phyloP scores from a whole-genome alignment of 352 stramenopile species.

The Pythium diclinum region DNA sequence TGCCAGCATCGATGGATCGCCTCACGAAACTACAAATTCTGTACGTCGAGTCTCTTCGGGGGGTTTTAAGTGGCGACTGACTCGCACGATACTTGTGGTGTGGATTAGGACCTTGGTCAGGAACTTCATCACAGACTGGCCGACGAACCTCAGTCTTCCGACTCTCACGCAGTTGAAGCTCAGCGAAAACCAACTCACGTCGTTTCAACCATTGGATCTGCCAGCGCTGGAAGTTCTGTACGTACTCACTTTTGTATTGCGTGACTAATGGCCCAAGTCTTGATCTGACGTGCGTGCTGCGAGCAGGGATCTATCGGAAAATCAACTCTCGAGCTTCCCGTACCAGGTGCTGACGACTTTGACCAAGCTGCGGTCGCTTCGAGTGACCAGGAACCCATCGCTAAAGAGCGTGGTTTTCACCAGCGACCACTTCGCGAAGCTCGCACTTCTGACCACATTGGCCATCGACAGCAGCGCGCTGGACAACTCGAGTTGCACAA shows the following conservation, averaged over 20 bases:
- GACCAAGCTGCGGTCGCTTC: slow-evolving; percentile 3
- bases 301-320: slow-evolving; percentile 14
- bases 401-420: slow-evolving; percentile 14
- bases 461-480: slow-evolving; percentile 2
- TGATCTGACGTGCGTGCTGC: background rate
- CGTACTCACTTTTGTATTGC: background rate
- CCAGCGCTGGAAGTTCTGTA: slow-evolving; percentile 11
- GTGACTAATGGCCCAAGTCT: no score
- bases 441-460: slow-evolving; percentile 5
- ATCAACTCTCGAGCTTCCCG: slow-evolving; percentile 12
- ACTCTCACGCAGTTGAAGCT: slow-evolving; percentile 4
- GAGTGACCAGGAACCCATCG: slow-evolving; percentile 7
- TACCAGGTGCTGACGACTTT: background rate
- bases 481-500: background rate
- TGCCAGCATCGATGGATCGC: background rate
- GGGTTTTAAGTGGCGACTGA: background rate
- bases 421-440: slow-evolving; percentile 6
- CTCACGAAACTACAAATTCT: slow-evolving; percentile 6
- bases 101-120: background rate
- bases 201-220: background rate
- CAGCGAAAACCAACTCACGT: slow-evolving; percentile 1
- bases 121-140: slow-evolving; percentile 5
- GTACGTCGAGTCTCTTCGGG: slow-evolving; percentile 1
- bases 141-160: background rate
- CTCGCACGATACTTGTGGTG: no score